phyloP scores from a whole-genome alignment of 1,139 yeast genomes.

The Zygosaccharomyces pseudobailii region DNA sequence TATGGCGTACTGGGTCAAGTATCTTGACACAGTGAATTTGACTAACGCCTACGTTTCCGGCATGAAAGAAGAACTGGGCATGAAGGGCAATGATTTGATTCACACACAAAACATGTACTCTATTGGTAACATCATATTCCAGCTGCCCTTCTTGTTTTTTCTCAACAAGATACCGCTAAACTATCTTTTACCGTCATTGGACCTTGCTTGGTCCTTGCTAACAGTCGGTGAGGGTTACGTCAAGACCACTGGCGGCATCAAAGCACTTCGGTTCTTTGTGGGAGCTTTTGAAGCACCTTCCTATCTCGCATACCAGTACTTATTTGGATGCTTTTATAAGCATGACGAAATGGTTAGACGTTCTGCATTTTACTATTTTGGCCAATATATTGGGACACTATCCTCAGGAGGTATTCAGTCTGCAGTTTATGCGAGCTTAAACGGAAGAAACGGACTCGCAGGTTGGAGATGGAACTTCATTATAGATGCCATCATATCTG shows the following conservation, averaged over 20 bases:
- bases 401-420: constrained; percentile 63
- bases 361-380: constrained; percentile 56
- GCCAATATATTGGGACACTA: constrained; percentile 56
- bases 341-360: constrained; percentile 56
- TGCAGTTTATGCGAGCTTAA: constrained; percentile 46
- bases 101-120: constrained; percentile 53
- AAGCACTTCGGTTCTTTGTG: constrained; percentile 38
- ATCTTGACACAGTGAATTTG: constrained; percentile 52
- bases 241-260: constrained; percentile 23
- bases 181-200: constrained; percentile 49
- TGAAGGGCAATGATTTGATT: constrained; percentile 59
- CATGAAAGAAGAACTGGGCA: constrained; percentile 34
- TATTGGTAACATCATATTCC: constrained; percentile 56
- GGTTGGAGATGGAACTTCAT: constrained; percentile 77
- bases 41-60: constrained; percentile 59
- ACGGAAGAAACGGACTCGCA: constrained; percentile 45
- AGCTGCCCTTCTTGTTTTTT: constrained; percentile 40
- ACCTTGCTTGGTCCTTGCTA: constrained; percentile 32
- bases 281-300: constrained; percentile 62
- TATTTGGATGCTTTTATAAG: constrained; percentile 60
- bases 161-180: constrained; percentile 46
- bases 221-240: constrained; percentile 31
- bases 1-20: constrained; percentile 63
- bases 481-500: constrained; percentile 58
- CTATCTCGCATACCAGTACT: constrained; percentile 55